Evolutionary conservation across 169 alveolate species (phyloP).

Genomic region (Plasmodium vinckei): DNA sequence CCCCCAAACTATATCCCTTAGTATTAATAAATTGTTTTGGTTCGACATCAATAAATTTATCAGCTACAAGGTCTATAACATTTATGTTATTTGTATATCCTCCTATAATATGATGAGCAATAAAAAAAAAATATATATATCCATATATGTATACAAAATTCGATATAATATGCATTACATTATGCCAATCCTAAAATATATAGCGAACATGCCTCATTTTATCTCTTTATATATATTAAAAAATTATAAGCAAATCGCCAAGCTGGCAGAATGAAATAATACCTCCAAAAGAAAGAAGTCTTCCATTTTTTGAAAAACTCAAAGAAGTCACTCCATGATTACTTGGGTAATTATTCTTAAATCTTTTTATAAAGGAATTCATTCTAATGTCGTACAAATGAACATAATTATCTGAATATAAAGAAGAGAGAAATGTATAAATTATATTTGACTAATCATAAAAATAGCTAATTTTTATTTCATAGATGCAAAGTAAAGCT

Average conservation of each 20-base stretch:
- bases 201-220: background rate
- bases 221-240: background rate
- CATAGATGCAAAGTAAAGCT: background rate
- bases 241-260: background rate
- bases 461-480: background rate
- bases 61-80: conserved; percentile 43
- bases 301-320: conserved; percentile 68
- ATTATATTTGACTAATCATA: background rate
- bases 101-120: conserved; percentile 17
- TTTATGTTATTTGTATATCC: conserved; percentile 70
- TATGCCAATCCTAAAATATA: background rate
- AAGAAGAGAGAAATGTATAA: background rate
- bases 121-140: background rate
- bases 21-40: conserved; percentile 16
- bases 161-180: background rate
- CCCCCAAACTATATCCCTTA: background rate
- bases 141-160: background rate
- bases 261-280: conserved; percentile 7
- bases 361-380: conserved; percentile 56
- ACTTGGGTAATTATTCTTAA: conserved; percentile 69
- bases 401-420: conserved; percentile 50
- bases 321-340: conserved; percentile 72
- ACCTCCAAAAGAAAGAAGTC: conserved; percentile 66
- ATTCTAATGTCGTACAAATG: conserved; percentile 63
- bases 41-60: conserved; percentile 66